A percentile compares a stretch with the other conserved stretches of the same genome.
Conservation (phyloP, 345 rosid genomes). For the Turnera subulata region DNA sequence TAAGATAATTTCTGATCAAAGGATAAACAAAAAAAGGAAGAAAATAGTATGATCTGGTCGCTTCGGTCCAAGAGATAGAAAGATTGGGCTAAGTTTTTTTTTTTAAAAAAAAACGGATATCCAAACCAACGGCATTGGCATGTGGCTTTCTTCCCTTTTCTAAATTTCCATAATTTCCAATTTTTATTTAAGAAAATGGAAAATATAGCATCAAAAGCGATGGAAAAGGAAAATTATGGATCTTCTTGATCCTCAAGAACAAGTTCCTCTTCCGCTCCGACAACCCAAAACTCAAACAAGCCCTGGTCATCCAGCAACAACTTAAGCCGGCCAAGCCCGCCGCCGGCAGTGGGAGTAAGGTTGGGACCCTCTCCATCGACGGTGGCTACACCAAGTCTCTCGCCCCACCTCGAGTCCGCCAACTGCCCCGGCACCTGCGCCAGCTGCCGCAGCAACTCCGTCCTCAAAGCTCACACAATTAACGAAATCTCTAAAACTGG, state of each 20-base stretch:
- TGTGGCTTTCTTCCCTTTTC: too few relatives aligned
- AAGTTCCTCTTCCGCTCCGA: slow-evolving; percentile 71
- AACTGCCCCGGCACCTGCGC: slow-evolving; percentile 18
- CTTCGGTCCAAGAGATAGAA: too few relatives aligned
- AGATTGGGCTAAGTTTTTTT: too few relatives aligned
- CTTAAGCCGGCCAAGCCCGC: slow-evolving; percentile 10
- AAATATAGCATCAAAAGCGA: too few relatives aligned
- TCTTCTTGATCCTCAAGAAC: slow-evolving; percentile 88
- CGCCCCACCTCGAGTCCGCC: slow-evolving; percentile 13
- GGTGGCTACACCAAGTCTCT: slow-evolving; percentile 59
- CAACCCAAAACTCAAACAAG: slow-evolving; percentile 27
- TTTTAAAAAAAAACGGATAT: too few relatives aligned
- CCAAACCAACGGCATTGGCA: too few relatives aligned
- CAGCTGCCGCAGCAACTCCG: slow-evolving; percentile 22
- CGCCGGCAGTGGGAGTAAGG: slow-evolving; percentile 37
- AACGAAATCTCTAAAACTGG: slow-evolving; percentile 78
- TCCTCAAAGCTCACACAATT: slow-evolving; percentile 55
- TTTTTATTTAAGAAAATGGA: too few relatives aligned
- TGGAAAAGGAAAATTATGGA: too few relatives aligned
- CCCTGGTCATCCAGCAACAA: slow-evolving; percentile 6
- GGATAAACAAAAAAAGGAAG: too few relatives aligned
- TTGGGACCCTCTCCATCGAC: slow-evolving; percentile 77
- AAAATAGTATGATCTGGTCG: too few relatives aligned
- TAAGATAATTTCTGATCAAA: too few relatives aligned
- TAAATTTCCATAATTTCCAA: too few relatives aligned